These are phyloP conservation scores for Litsea cubeba DNA, from an alignment of 164 flowering plant species.

Conservation along the genomic window DNA sequence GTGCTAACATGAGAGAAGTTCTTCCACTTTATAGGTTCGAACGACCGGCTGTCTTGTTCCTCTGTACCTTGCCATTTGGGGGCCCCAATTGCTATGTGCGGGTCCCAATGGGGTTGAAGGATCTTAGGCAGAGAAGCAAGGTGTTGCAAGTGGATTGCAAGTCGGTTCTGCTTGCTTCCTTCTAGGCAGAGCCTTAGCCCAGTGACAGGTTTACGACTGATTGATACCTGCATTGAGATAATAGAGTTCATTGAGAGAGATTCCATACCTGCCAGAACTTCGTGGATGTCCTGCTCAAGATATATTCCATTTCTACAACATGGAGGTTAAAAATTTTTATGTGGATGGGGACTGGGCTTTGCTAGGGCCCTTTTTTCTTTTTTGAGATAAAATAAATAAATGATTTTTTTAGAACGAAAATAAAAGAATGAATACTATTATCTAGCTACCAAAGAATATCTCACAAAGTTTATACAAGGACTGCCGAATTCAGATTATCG, in stretches of 20 bases:
- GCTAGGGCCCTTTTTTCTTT: neutral
- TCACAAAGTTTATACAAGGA: too few species aligned
- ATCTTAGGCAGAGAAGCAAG: slow-evolving; percentile 68
- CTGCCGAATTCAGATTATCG: too few species aligned
- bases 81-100: slow-evolving; percentile 76
- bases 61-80: slow-evolving; percentile 92
- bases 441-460: too few species aligned
- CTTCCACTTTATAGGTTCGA: slow-evolving; percentile 88
- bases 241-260: neutral
- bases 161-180: slow-evolving; percentile 71
- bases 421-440: too few species aligned
- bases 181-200: slow-evolving; percentile 68
- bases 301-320: neutral
- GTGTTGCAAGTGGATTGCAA: slow-evolving; percentile 67
- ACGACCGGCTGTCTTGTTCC: slow-evolving; percentile 93
- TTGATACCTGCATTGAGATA: slow-evolving; percentile 55
- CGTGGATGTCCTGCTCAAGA: neutral
- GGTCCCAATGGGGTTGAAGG: slow-evolving; percentile 76
- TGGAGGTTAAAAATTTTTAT: neutral
- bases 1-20: slow-evolving; percentile 89
- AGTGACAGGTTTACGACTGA: slow-evolving; percentile 81
- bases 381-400: neutral
- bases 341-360: neutral
- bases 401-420: too few species aligned
- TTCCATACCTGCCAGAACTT: neutral